Percentiles rank a stretch among this genome's conserved stretches.
phyloP scores from a whole-genome alignment of 2,329 filamentous ascomycete genomes.

The Tolypocladium sp. region DNA sequence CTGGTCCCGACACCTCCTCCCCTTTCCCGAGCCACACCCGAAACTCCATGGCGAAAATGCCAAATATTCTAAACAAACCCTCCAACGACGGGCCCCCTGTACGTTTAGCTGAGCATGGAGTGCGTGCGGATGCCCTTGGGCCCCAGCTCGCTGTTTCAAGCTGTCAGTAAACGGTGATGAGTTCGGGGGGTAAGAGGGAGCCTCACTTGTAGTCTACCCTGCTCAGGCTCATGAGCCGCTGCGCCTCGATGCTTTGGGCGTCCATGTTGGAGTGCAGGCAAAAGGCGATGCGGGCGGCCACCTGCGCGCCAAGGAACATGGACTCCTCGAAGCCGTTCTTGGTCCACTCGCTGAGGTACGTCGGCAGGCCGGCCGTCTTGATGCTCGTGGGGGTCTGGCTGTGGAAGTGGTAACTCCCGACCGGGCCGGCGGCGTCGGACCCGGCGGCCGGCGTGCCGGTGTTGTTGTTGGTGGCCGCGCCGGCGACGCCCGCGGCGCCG shows the following conservation, averaged over 20 bases:
- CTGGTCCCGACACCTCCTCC: background rate
- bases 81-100: background rate
- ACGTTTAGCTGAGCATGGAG: slow-evolving; percentile 37
- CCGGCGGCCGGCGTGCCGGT: slow-evolving; percentile 31
- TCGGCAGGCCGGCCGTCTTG: slow-evolving; percentile 67
- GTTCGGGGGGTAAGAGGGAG: background rate
- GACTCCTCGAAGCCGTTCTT: slow-evolving; percentile 72
- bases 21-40: background rate
- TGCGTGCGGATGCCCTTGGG: slow-evolving; percentile 45
- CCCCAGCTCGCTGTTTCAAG: slow-evolving; percentile 37
- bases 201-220: slow-evolving; percentile 53
- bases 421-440: slow-evolving; percentile 27
- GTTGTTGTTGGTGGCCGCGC: slow-evolving; percentile 10
- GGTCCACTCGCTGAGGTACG: slow-evolving; percentile 88
- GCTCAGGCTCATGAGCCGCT: slow-evolving; percentile 46
- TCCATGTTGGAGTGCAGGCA: slow-evolving; percentile 49
- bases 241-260: slow-evolving; percentile 38
- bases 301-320: slow-evolving; percentile 78
- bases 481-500: slow-evolving; percentile 32
- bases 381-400: slow-evolving; percentile 74
- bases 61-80: background rate
- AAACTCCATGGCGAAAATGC: background rate
- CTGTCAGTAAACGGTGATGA: slow-evolving; percentile 4
- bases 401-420: slow-evolving; percentile 42
- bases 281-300: slow-evolving; percentile 59